Evolutionary conservation across 2,329 filamentous ascomycete genomes (phyloP), one percentile per base, ranked within the genome.

Genomic region (Nothophaeocryptopus gaeumannii): DNA sequence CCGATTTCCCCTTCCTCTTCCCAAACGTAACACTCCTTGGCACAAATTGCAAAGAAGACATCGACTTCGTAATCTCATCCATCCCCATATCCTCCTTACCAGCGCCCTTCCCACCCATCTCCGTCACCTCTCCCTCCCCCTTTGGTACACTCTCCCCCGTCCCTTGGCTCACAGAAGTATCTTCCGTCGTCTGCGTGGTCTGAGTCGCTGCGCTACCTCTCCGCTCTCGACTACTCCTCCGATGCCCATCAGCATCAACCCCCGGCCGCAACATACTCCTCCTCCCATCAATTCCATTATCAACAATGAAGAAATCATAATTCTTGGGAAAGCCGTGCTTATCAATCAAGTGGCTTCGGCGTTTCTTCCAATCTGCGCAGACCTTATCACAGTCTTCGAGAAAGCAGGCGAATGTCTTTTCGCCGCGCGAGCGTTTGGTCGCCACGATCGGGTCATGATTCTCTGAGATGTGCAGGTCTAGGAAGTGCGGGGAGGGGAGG

Each of bases 401-500:
- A 63, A 97, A 95, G 72, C 93, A 99, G 5, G 82, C 84, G 70
- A 86, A 96, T 83, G 87, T 96, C 63, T 89, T 91, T 66, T 96
- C 90, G 37, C 91, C 93, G 60, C 83, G 81, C 45, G 89, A 89
- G 59, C 84, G 81, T 64, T 78, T 82, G 9, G 88, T 80, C 42
- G 82, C 83, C 34, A 81, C 77, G 53, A 97, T 78, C 7, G 89
- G 82, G 70, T 99, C 90, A 70, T 97, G 93, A 58, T 85, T 88
- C 70, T 97, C 93, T 59, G 91, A 84, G 58, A 96, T 91, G 66
- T 99, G 93, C 39, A 97, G 71, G 49, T 79, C 77, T 43, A 99
- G 77, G 47, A 93, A 83, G 67, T 91, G 85, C 32, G 84, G 79
- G 0, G 89, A 90, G 1, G 93, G 93, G 55, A 97, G 89, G 67